Percentiles rank a stretch among this genome's conserved stretches.
These are phyloP conservation scores for Endothia cerciana DNA, from an alignment of 2,329 filamentous ascomycete species.

Conservation along the genomic window DNA sequence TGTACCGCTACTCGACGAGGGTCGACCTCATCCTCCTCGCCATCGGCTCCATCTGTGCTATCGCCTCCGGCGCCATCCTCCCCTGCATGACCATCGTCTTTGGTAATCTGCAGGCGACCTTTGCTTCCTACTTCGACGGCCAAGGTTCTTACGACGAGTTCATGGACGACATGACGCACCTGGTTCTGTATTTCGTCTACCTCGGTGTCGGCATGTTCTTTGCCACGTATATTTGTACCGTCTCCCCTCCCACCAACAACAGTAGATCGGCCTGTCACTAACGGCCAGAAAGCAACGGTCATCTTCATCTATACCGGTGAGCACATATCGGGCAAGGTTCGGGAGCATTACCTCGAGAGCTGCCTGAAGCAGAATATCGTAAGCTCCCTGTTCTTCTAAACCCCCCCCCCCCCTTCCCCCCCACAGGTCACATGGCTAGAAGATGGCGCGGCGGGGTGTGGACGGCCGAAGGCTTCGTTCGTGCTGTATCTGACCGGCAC, in stretches of 20 bases:
- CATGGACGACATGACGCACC: slow-evolving; percentile 58
- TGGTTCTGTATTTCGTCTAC: slow-evolving; percentile 85
- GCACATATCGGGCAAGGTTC: slow-evolving; percentile 77
- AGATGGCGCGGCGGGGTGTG: too few relatives aligned
- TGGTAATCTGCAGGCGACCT: slow-evolving; percentile 73
- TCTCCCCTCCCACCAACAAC: not conserved
- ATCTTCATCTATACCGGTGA: slow-evolving; percentile 90
- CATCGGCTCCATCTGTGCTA: slow-evolving; percentile 65
- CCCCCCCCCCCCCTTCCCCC: too few relatives aligned
- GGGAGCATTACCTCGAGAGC: slow-evolving; percentile 80
- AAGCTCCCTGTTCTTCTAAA: not conserved
- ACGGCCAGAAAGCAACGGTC: slow-evolving; percentile 66
- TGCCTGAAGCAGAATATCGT: slow-evolving; percentile 83
- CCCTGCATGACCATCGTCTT: slow-evolving; percentile 85
- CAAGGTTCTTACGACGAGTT: slow-evolving; percentile 58
- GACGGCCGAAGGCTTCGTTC: too few relatives aligned
- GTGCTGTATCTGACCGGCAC: too few relatives aligned
- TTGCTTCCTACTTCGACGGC: slow-evolving; percentile 65
- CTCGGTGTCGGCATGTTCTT: slow-evolving; percentile 81
- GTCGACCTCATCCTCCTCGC: slow-evolving; percentile 67
- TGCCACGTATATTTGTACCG: slow-evolving; percentile 59
- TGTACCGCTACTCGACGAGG: slow-evolving; percentile 72
- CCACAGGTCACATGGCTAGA: too few relatives aligned
- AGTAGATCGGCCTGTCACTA: slow-evolving; percentile 27
- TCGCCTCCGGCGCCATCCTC: slow-evolving; percentile 73